These are phyloP conservation scores for Hericium erinaceus DNA, from an alignment of 768 basidiomycete genomes.

Conservation along the genomic window DNA sequence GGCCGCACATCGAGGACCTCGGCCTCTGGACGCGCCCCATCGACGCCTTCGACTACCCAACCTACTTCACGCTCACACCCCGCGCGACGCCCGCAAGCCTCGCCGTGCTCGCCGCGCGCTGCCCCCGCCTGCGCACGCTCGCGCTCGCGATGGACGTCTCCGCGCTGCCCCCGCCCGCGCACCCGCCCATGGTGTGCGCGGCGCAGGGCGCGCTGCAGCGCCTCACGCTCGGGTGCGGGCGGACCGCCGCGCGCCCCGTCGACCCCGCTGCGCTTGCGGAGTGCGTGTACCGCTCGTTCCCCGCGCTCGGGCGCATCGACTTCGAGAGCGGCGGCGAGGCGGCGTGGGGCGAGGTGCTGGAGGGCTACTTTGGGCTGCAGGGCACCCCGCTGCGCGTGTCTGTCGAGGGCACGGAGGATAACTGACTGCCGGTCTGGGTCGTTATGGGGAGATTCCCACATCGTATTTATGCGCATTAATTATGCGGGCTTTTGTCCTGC, in stretches of 20 bases:
- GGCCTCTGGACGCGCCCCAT: constrained; percentile 16
- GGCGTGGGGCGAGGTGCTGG: constrained; percentile 11
- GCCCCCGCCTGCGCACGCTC: constrained; percentile 16
- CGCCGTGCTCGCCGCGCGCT: constrained; percentile 14
- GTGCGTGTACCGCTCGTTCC: constrained; percentile 11
- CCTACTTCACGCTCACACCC: constrained; percentile 12
- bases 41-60: constrained; percentile 11
- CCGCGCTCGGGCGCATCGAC: constrained; percentile 7
- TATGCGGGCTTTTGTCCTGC: too few relatives aligned
- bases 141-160: constrained; percentile 16
- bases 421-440: too few relatives aligned
- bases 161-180: neutral
- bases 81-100: constrained; percentile 18
- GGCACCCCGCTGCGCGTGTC: neutral
- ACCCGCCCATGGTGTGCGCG: neutral
- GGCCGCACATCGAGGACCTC: constrained; percentile 20
- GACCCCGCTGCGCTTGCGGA: constrained; percentile 9
- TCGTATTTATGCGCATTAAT: too few relatives aligned
- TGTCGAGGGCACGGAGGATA: neutral
- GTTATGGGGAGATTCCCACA: too few relatives aligned
- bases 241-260: constrained; percentile 8
- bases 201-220: constrained; percentile 11
- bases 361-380: constrained; percentile 5
- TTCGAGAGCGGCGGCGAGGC: constrained; percentile 12
- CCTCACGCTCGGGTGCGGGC: constrained; percentile 16